A percentile compares a stretch with the other conserved stretches of the same genome.
phyloP scores from a whole-genome alignment of 176 grass and related monocot species.

The Musa schizocarpa region DNA sequence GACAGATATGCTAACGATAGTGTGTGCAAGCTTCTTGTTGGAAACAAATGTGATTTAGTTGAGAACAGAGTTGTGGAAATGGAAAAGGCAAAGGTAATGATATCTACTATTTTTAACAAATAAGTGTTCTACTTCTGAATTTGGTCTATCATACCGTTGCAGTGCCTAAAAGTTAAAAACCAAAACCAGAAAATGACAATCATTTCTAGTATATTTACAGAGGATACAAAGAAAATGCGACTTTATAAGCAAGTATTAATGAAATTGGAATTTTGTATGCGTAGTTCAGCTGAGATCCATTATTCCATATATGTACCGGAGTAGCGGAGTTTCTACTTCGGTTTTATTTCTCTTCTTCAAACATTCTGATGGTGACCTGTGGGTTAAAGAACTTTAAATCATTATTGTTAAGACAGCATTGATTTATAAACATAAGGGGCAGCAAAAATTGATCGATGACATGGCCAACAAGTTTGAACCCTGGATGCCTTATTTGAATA shows the following conservation, averaged over 20 bases:
- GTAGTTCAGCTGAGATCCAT: background rate
- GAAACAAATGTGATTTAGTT: constrained; percentile 80
- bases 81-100: constrained; percentile 62
- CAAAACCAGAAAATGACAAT: background rate
- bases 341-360: too few relatives aligned
- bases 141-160: background rate
- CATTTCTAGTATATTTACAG: background rate
- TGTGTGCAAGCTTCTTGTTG: constrained; percentile 77
- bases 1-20: constrained; percentile 63
- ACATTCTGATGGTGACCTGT: too few relatives aligned
- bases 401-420: background rate
- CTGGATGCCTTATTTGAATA: constrained; percentile 1
- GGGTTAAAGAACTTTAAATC: too few relatives aligned
- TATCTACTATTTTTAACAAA: background rate
- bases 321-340: too few relatives aligned
- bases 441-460: background rate
- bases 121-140: background rate
- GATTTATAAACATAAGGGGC: background rate
- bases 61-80: constrained; percentile 61
- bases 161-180: background rate
- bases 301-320: background rate
- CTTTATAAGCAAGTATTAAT: background rate
- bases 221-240: background rate
- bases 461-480: background rate
- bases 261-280: background rate